A percentile compares a stretch with the other conserved stretches of the same genome.
phyloP scores from a whole-genome alignment of 495 filamentous ascomycete genomes.

The Penicillium crystallinum region DNA sequence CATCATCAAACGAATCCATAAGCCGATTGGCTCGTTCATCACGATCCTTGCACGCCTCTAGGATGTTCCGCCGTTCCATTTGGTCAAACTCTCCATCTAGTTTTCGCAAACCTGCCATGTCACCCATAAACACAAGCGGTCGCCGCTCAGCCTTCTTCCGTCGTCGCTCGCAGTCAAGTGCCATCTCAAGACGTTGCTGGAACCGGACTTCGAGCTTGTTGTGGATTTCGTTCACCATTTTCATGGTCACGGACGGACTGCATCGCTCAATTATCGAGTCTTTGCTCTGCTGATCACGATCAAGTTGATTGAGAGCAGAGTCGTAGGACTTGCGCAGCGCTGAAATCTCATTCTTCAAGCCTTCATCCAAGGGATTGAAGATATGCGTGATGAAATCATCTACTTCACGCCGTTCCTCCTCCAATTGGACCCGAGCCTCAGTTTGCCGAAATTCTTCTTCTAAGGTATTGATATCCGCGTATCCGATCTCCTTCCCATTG shows the following conservation, averaged over 20 bases:
- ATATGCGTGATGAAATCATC: slow-evolving; percentile 47
- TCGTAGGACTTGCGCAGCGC: slow-evolving; percentile 49
- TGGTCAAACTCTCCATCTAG: slow-evolving; percentile 50
- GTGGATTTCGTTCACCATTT: slow-evolving; percentile 40
- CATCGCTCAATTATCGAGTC: slow-evolving; percentile 27
- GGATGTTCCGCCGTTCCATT: slow-evolving; percentile 47
- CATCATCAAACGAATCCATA: slow-evolving; percentile 51
- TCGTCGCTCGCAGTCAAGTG: slow-evolving; percentile 47
- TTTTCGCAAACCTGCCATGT: slow-evolving; percentile 41
- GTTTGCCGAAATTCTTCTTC: slow-evolving; percentile 55
- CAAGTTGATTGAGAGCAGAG: slow-evolving; percentile 35
- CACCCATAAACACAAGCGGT: slow-evolving; percentile 48
- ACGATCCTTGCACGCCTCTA: slow-evolving; percentile 47
- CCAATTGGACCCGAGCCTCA: slow-evolving; percentile 48
- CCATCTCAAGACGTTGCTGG: slow-evolving; percentile 48
- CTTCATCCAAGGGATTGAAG: slow-evolving; percentile 48
- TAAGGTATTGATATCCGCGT: slow-evolving; percentile 56
- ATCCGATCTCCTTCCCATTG: slow-evolving; percentile 55
- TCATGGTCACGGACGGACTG: slow-evolving; percentile 42
- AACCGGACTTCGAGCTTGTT: slow-evolving; percentile 46
- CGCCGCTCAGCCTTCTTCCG: slow-evolving; percentile 49
- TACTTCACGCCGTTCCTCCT: slow-evolving; percentile 53
- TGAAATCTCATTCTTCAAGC: slow-evolving; percentile 49
- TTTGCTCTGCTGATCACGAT: slow-evolving; percentile 39
- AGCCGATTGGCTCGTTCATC: slow-evolving; percentile 47